Base-by-base conservation (phyloP, 495 filamentous ascomycete species). In the Tetracladium marchalianum region DNA sequence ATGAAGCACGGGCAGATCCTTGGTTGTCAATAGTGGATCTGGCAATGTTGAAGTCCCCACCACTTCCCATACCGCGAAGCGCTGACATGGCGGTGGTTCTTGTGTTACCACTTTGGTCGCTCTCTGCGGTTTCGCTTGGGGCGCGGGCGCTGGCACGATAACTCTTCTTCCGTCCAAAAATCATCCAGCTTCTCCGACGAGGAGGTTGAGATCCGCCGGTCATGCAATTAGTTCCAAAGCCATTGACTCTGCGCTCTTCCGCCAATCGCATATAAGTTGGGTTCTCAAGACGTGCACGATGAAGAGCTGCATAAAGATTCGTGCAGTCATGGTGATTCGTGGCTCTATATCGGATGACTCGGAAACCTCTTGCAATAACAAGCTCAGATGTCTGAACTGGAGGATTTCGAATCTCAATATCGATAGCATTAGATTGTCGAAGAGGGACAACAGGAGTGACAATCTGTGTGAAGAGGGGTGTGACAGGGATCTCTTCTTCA, bases 401-500 rank as follows among this genome's bases (percentile, higher is more conserved):
- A 5, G 81, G 84, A 10, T 89, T 95, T 37, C 85, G 80, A 54
- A 99, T 87, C 40, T 90, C 90, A 41, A 99, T 88, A 59, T 99
- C 92, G 31, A 97, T 73, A 16, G 84, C 90, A 15, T 85, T 96
- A 42, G 89, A 89, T 39, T 87, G 80, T 50, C 90, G 81, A 36
- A 96, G 77, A 53, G 85, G 82, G 11, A 95, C 89, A 10, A 92
- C 66, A 0, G 92, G 92, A 1, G 89, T 95, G 12, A 99, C 75
- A 54, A 90, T 83, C 12, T 93, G 72, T 2, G 78, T 80, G 41
- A 98, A 66, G 0, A 95, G 67, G 3, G 87, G 86, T 27, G 7
- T 7, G 22, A 7, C 22, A 27, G 22, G 22, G 22, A 27, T 7
- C 3, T 71, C 67, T 22, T 61, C 54, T 22, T 11, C 19, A 15